phyloP scores from a whole-genome alignment of 225 moss, liverwort and hornwort species.

The Asterella californica region DNA sequence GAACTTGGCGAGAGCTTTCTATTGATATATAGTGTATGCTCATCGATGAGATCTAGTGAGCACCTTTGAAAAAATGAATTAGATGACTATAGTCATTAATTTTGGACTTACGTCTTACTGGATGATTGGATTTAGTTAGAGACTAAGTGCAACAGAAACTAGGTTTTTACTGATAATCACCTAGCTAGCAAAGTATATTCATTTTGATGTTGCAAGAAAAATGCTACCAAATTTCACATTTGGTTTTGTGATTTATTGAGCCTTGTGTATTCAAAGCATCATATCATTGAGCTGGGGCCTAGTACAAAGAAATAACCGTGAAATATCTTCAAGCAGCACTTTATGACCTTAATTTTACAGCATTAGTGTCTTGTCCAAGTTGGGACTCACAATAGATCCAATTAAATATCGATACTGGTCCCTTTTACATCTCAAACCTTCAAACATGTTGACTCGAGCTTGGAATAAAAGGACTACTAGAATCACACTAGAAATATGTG shows the following conservation, averaged over 20 bases:
- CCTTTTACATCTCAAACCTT: background rate
- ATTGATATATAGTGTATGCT: no score
- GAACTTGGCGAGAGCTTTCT: no score
- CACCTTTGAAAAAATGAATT: no score
- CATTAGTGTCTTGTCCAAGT: background rate
- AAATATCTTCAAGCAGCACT: background rate
- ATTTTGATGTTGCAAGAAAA: background rate
- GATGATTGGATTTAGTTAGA: background rate
- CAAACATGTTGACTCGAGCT: no score
- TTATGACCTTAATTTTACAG: background rate
- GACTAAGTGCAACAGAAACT: background rate
- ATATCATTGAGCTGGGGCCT: slow-evolving; percentile 37
- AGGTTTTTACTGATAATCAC: no score
- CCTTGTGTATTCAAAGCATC: slow-evolving; percentile 22
- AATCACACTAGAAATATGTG: no score
- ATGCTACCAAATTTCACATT: slow-evolving; percentile 36
- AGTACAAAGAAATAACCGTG: background rate
- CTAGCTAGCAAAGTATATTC: no score
- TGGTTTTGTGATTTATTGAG: slow-evolving; percentile 36
- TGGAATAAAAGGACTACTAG: no score
- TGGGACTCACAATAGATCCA: background rate
- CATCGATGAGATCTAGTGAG: no score
- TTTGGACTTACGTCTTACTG: no score
- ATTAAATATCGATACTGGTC: background rate
- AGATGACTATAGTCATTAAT: no score